Percentiles rank a stretch among this genome's conserved stretches.
phyloP scores from a whole-genome alignment of 78 protist species.

The Corallochytrium limacisporum region DNA sequence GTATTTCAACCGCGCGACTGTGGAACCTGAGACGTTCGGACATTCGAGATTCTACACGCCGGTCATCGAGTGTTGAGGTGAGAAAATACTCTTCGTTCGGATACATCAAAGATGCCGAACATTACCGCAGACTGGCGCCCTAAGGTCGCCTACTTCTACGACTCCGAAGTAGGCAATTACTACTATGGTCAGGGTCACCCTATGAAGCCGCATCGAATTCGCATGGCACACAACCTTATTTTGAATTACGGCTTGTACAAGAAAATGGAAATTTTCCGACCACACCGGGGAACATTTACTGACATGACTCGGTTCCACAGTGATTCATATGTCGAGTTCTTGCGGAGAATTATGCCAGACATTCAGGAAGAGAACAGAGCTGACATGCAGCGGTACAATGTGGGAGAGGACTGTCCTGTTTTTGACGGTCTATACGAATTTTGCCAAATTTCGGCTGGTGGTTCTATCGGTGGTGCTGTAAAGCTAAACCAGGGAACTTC shows the following conservation, averaged over 20 bases:
- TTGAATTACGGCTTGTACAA: slow-evolving; percentile 83
- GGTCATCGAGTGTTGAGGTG: too few relatives aligned
- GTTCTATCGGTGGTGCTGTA: slow-evolving; percentile 83
- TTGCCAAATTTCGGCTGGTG: slow-evolving; percentile 92
- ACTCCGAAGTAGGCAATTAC: slow-evolving; percentile 24
- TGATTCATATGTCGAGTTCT: slow-evolving; percentile 88
- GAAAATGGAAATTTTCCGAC: slow-evolving; percentile 40
- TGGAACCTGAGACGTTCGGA: too few relatives aligned
- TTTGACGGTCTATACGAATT: slow-evolving; percentile 90
- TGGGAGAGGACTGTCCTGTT: slow-evolving; percentile 96
- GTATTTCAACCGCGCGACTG: too few relatives aligned
- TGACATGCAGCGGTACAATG: slow-evolving; percentile 62
- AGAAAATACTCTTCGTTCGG: too few relatives aligned
- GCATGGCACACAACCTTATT: slow-evolving; percentile 86
- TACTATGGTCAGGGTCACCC: slow-evolving; percentile 74
- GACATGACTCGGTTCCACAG: slow-evolving; percentile 89
- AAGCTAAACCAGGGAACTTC: slow-evolving; percentile 52
- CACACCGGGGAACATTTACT: slow-evolving; percentile 53
- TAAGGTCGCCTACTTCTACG: slow-evolving; percentile 4
- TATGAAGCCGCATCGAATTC: slow-evolving; percentile 94
- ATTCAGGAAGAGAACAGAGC: slow-evolving; percentile 30
- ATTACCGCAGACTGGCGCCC: too few relatives aligned
- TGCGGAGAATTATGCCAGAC: slow-evolving; percentile 67
- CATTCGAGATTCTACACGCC: too few relatives aligned
- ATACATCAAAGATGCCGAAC: too few relatives aligned